Evolutionary conservation across 352 stramenopile genomes (phyloP), one percentile per base, ranked within the genome.

Genomic region (Halophytophthora batemanensis): DNA sequence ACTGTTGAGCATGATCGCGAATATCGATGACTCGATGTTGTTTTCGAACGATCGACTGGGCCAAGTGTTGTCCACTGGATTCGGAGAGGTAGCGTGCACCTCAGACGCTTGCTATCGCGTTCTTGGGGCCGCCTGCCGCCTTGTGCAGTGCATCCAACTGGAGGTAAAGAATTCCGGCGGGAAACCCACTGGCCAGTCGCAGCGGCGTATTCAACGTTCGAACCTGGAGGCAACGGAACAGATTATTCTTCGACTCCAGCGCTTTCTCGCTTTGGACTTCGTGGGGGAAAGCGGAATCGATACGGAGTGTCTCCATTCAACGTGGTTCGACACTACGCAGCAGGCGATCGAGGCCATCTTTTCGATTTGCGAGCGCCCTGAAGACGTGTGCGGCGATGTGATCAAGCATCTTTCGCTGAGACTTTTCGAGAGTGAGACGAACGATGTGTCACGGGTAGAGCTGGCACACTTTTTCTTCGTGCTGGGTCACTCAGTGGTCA

Each of bases 381-480:
- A 98, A 56, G 77, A 91, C 38, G 73, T 90, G 5, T 80, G 69
- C 44, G 73, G 68, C 6, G 77, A 89, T 36, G 73, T 95, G 12
- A 80, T 93, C 46, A 78, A 85, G 33, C 73, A 83, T 34, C 54
- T 89, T 21, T 79, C 74, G 2, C 58, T 76, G 31, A 66, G 70
- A 11, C 53, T 92, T 13, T 93, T 92, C 44, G 64, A 83, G 35
- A 76, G 74, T 25, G 71, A 81, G 22, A 71, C 71, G 44, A 81
- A 86, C 11, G 83, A 93, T 53, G 61, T 81, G n/a, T 77, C 70
- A 6, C 61, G 67, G 5, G 69, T 81, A 22, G 79, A 84, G 66
- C 70, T 98, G 18, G 84, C 91, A 5, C 80, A 97, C 49, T 98
- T 98, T 54, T 87, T 98, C 39, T 98, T 98, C 62, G 82, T 98